A percentile compares a stretch with the other conserved stretches of the same genome.
Evolutionary conservation across 2,329 filamentous ascomycete species (phyloP).

Genomic region (Thelonectria rubi): DNA sequence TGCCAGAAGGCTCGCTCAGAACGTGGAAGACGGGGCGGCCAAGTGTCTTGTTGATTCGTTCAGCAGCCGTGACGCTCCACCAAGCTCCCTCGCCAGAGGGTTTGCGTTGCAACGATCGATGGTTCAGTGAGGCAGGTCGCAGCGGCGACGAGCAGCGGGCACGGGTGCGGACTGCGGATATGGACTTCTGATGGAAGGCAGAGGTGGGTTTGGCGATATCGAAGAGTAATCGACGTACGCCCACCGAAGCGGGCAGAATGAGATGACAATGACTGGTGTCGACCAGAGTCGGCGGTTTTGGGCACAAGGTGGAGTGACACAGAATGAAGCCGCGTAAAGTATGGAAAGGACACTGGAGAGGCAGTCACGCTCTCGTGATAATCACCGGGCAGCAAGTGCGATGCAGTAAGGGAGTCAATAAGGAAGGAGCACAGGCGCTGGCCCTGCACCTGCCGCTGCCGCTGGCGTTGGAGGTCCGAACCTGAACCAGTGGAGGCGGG

Average conservation of each 20-base stretch:
- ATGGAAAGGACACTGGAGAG: neutral
- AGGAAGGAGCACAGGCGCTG: neutral
- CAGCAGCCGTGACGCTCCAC: constrained; percentile 13
- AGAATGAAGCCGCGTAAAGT: neutral
- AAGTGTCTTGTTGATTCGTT: constrained; percentile 11
- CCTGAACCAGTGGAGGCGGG: neutral
- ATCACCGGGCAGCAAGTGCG: neutral
- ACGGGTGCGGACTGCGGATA: neutral
- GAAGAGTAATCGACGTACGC: neutral
- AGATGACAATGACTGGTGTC: constrained; percentile 7
- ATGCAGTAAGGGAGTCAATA: neutral
- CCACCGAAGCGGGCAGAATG: constrained; percentile 1
- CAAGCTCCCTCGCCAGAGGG: constrained; percentile 1
- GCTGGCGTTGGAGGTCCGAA: neutral
- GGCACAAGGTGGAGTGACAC: constrained; percentile 15
- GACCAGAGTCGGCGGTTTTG: constrained; percentile 11
- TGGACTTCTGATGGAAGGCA: neutral
- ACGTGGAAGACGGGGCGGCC: constrained; percentile 34
- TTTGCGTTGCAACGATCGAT: constrained; percentile 7
- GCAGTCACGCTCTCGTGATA: constrained; percentile 4
- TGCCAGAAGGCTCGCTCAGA: constrained; percentile 34
- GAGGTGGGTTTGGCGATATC: neutral
- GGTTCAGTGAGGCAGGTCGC: constrained; percentile 10
- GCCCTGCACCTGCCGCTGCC: too few species aligned
- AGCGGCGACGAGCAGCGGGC: neutral